Conservation (phyloP, 495 filamentous ascomycete species). For the Daldinia loculata region DNA sequence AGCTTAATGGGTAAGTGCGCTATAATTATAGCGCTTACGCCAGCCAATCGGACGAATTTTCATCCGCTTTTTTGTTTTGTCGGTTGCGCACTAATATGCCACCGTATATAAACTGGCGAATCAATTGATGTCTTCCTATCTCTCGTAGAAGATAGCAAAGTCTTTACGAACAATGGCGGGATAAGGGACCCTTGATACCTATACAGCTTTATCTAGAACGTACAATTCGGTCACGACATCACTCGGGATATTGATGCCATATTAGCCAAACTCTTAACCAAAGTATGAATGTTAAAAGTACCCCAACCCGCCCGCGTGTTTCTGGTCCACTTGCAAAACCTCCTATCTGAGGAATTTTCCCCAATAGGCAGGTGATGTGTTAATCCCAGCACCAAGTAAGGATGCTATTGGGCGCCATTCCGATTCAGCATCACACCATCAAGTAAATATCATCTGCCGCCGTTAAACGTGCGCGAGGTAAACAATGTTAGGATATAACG, state of each 20-base stretch:
- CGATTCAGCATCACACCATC: conserved; percentile 20
- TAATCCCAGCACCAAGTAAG: not conserved
- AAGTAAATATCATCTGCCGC: not conserved
- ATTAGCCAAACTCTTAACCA: not conserved
- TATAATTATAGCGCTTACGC: too few relatives aligned
- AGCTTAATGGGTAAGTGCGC: too few relatives aligned
- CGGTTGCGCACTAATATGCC: too few relatives aligned
- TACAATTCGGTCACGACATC: conserved; percentile 18
- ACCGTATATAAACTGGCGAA: not conserved
- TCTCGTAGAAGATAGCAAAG: not conserved
- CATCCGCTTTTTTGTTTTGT: too few relatives aligned
- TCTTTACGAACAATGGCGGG: not conserved
- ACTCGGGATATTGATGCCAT: conserved; percentile 3
- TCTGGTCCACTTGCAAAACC: not conserved
- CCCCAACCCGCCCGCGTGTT: not conserved
- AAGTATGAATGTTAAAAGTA: not conserved
- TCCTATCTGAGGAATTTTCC: not conserved
- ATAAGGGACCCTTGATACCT: not conserved
- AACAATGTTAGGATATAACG: not conserved
- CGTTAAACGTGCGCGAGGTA: not conserved
- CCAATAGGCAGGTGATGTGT: conserved; percentile 8
- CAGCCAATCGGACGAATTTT: too few relatives aligned
- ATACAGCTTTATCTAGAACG: not conserved
- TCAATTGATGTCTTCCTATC: not conserved
- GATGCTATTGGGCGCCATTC: conserved; percentile 10